Evolutionary conservation across 495 filamentous ascomycete species (phyloP).

Genomic region (Aspergillus egyptiacus): DNA sequence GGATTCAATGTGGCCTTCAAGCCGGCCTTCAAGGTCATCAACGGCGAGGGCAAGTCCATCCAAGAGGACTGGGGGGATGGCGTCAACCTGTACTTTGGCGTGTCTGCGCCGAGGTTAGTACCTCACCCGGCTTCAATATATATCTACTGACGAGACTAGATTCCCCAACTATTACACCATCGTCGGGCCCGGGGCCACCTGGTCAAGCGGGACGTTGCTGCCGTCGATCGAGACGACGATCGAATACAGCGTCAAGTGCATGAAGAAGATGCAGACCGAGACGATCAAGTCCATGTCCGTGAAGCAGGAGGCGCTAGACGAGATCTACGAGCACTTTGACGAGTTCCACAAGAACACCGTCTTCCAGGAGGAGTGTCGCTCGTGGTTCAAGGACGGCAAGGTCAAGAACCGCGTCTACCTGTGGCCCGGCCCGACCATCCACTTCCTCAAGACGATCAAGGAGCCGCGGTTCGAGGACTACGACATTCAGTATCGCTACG

Average conservation of each 20-base stretch:
- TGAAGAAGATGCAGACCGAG: not conserved
- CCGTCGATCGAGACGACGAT: not conserved
- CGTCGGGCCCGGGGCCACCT: not conserved
- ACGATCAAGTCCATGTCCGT: not conserved
- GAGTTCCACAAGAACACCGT: not conserved
- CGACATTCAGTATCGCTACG: not conserved
- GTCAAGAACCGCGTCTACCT: not conserved
- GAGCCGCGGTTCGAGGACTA: not conserved
- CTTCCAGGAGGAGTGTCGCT: not conserved
- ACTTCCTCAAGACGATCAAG: not conserved
- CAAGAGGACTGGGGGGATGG: not conserved
- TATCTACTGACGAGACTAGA: not conserved
- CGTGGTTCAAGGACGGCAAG: not conserved
- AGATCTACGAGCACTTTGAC: not conserved
- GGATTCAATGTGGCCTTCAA: not conserved
- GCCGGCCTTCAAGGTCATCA: not conserved
- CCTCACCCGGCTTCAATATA: not conserved
- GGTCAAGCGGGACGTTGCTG: not conserved
- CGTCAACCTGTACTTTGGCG: not conserved
- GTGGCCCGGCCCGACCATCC: not conserved
- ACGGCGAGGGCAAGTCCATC: not conserved
- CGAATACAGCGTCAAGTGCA: not conserved
- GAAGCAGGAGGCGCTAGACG: not conserved
- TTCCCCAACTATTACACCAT: constrained; percentile 1
- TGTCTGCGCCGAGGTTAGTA: not conserved